Base-by-base conservation (phyloP, 106 monocot species). In the Iris macrosiphon region DNA sequence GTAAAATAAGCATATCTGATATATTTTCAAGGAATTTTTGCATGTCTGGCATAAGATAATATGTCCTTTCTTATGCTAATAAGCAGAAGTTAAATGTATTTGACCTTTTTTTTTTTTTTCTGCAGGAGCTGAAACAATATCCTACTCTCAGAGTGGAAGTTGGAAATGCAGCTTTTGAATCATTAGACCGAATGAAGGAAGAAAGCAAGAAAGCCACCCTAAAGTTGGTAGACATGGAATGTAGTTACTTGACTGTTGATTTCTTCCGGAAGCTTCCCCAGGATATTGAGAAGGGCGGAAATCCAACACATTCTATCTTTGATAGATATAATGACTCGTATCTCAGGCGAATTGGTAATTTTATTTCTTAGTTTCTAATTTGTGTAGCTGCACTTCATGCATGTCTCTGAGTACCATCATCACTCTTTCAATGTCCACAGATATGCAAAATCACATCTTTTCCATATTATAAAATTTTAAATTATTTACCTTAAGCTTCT, bases 241-340 rank as follows among this genome's bases (percentile, higher is more conserved):
- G 81, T 46, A 84, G 84, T 75, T 93, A 88, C 63, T 66, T 93
- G 53, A 93, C 93, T 24, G 84, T 93, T 60, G 93, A 93, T 73
- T 93, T 93, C 83, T 93, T 93, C 70, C 69, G 93, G 60, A 93
- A 88, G 72, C 88, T 93, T 67, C 93, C 93, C 51, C 88, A 93
- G 50, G 93, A 93, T 63, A 45, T 88, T 38, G 93, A 93, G 75
- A 93, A 88, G 69, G 93, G 93, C 1, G 93, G 93, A 66, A 88
- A 84, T 75, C 88, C 88, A 31, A 78, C 88, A 52, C 84, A 81
- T 59, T 93, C 93, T 25, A 84, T 93, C 38, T 93, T 93, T 58
- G 93, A 88, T 47, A 74, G 93, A 80, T 93, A 93, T 25, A 93
- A 84, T 62, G 93, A 93, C 40, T 72, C 81, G 3, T 93, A 93